Conservation (phyloP, 345 rosid genomes). For the Acer campestre region DNA sequence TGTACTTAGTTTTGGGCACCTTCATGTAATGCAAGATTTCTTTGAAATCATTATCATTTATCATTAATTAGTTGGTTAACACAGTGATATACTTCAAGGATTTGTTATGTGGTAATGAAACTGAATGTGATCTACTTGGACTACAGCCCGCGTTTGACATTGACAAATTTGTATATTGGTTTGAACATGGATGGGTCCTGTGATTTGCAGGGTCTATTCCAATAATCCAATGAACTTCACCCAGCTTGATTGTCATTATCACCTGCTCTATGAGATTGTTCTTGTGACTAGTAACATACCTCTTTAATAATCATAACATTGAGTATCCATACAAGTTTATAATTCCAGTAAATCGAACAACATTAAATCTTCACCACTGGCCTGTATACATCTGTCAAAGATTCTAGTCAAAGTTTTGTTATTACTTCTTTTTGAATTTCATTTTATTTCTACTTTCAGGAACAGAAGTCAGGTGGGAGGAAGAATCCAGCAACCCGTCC, state of each 20-base stretch:
- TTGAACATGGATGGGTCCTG: background rate
- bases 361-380: background rate
- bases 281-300: background rate
- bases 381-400: background rate
- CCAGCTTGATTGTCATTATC: background rate
- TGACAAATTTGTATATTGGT: background rate
- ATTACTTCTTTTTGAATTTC: background rate
- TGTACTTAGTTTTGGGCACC: background rate
- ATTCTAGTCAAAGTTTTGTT: background rate
- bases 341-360: background rate
- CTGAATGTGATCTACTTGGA: background rate
- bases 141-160: too few species aligned
- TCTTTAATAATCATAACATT: background rate
- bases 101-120: background rate
- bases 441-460: conserved; percentile 40
- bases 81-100: background rate
- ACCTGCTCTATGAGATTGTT: background rate
- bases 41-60: background rate
- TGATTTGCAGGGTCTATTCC: background rate
- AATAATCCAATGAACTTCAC: background rate
- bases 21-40: background rate
- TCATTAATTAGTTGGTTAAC: background rate
- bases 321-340: background rate
- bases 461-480: conserved; percentile 48
- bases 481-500: conserved; percentile 67